A percentile compares a stretch with the other conserved stretches of the same genome.
phyloP scores from a whole-genome alignment of 2,329 filamentous ascomycete species.

The Fusarium transvaalense region DNA sequence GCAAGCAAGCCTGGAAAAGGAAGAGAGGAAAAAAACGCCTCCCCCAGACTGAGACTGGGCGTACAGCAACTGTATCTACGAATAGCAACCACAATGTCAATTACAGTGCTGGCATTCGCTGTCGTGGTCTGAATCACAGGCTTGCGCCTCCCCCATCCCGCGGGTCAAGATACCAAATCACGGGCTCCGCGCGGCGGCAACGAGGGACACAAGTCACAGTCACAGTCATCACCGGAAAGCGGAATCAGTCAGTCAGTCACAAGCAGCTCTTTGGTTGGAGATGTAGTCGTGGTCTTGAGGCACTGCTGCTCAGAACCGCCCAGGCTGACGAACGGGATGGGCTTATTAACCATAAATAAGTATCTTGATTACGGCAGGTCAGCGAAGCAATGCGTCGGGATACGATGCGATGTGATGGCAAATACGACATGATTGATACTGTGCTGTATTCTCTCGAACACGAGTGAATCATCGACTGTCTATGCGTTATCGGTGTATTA shows the following conservation, averaged over 20 bases:
- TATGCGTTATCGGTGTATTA: conserved; percentile 13
- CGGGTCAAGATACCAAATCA: conserved; percentile 32
- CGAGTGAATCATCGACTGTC: conserved; percentile 32
- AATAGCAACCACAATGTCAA: conserved; percentile 29
- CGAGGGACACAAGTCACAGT: conserved; percentile 32
- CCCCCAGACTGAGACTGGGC: conserved; percentile 13
- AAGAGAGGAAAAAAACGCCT: conserved; percentile 30
- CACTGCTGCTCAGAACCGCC: conserved; percentile 29
- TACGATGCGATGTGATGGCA: conserved; percentile 17
- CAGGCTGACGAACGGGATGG: conserved; percentile 21
- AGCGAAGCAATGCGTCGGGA: conserved; percentile 25
- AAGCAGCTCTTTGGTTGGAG: conserved; percentile 17
- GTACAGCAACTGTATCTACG: conserved; percentile 7
- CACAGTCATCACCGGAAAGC: conserved; percentile 31
- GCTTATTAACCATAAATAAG: conserved; percentile 18
- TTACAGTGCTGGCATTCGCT: conserved; percentile 30
- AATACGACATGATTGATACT: conserved; percentile 8
- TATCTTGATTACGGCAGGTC: conserved; percentile 34
- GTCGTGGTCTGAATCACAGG: conserved; percentile 28
- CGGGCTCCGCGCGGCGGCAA: conserved; percentile 33
- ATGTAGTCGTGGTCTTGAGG: background rate
- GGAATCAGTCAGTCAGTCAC: too few relatives aligned
- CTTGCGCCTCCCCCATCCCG: conserved; percentile 20
- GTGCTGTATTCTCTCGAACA: conserved; percentile 3
- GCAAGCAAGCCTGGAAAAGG: background rate